Evolutionary conservation across 2,329 filamentous ascomycete species (phyloP).

Genomic region (Monilinia polystroma): DNA sequence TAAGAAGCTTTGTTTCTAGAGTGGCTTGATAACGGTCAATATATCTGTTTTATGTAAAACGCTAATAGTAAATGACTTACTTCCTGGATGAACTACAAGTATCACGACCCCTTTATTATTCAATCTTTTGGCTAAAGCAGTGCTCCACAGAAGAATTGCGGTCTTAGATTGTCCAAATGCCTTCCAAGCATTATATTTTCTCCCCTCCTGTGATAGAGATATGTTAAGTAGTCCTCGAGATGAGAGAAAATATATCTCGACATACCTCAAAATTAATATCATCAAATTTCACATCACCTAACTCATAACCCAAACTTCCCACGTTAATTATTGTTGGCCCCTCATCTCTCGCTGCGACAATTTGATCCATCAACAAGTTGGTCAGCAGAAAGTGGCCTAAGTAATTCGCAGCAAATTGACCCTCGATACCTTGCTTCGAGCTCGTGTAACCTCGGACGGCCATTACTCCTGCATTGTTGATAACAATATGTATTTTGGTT

Average conservation of each 20-base stretch:
- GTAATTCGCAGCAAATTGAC: constrained; percentile 37
- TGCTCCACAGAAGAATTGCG: background rate
- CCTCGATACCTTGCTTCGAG: constrained; percentile 44
- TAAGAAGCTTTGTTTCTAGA: background rate
- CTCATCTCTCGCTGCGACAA: constrained; percentile 25
- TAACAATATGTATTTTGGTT: constrained; percentile 43
- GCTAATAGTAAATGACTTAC: background rate
- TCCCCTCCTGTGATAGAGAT: background rate
- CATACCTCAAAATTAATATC: constrained; percentile 41
- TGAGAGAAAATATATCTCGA: background rate
- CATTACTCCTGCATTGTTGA: constrained; percentile 49
- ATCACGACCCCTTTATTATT: background rate
- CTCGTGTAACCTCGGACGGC: constrained; percentile 35
- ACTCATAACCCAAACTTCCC: constrained; percentile 42
- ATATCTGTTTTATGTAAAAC: background rate
- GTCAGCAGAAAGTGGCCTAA: constrained; percentile 39
- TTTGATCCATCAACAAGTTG: constrained; percentile 36
- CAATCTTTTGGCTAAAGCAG: background rate
- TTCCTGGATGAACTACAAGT: background rate
- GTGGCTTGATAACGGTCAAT: background rate
- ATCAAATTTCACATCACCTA: constrained; percentile 42
- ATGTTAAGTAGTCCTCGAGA: background rate
- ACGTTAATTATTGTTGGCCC: constrained; percentile 43
- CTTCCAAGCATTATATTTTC: constrained; percentile 1
- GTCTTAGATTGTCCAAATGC: constrained; percentile 8